These are phyloP conservation scores for Amanita jacksonii DNA, from an alignment of 768 basidiomycete species.

Conservation along the genomic window DNA sequence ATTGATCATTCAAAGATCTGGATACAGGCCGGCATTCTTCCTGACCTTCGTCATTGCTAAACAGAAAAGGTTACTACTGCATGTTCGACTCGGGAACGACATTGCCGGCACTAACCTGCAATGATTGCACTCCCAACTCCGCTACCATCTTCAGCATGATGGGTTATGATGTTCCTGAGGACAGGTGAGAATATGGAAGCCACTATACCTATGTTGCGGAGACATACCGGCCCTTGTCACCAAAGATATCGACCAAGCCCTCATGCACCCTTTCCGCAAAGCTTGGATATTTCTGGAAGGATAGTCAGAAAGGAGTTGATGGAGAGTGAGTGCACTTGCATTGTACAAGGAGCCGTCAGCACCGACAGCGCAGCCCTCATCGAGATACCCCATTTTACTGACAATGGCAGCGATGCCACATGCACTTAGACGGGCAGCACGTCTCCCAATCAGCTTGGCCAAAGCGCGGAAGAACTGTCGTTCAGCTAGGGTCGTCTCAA, in stretches of 20 bases:
- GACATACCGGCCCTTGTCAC: constrained; percentile 84
- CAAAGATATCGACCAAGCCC: constrained; percentile 90
- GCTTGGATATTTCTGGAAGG: constrained; percentile 87
- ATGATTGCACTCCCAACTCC: constrained; percentile 97
- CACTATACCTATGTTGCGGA: neutral
- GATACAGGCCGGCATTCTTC: constrained; percentile 54
- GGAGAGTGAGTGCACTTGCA: constrained; percentile 31
- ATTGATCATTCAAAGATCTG: constrained; percentile 22
- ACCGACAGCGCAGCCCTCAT: constrained; percentile 82
- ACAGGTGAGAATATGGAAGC: neutral
- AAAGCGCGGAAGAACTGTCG: constrained; percentile 96
- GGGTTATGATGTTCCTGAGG: constrained; percentile 57
- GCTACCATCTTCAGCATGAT: constrained; percentile 85
- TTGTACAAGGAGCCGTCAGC: constrained; percentile 96
- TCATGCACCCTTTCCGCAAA: constrained; percentile 91
- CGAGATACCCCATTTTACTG: constrained; percentile 87
- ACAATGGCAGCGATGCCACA: constrained; percentile 98
- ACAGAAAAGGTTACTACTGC: neutral
- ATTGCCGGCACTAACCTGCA: constrained; percentile 35
- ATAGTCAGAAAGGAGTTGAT: neutral
- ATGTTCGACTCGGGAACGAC: constrained; percentile 6
- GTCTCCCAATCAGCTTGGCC: constrained; percentile 79
- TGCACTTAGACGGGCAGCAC: constrained; percentile 84
- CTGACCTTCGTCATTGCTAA: constrained; percentile 86
- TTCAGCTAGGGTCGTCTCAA: constrained; percentile 94